Conservation (phyloP, 441 rosid genomes). For the Populus hybrid region DNA sequence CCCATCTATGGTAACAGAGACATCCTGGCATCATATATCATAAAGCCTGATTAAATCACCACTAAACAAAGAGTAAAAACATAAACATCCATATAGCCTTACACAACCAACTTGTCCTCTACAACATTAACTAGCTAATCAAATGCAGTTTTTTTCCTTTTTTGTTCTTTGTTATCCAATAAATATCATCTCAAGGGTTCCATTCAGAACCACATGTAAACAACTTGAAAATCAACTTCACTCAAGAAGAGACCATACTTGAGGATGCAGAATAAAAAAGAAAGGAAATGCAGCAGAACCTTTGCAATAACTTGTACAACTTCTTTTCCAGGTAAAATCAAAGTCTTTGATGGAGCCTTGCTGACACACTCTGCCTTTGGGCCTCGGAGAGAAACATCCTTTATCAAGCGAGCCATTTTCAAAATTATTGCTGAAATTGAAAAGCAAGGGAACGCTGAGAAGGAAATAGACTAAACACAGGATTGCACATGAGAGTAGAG, state of each 20-base stretch:
- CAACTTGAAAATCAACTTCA: not conserved
- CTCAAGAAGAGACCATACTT: constrained; percentile 8
- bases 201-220: not conserved
- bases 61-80: not conserved
- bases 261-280: not conserved
- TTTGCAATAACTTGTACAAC: constrained; percentile 91
- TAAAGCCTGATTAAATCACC: constrained; percentile 13
- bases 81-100: not conserved
- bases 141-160: not conserved
- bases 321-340: constrained; percentile 76
- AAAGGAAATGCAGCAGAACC: constrained; percentile 40
- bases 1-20: constrained; percentile 64
- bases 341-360: constrained; percentile 68
- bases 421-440: constrained; percentile 68
- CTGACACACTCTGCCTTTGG: constrained; percentile 59
- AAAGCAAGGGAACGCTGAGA: constrained; percentile 17
- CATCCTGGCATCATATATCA: constrained; percentile 52
- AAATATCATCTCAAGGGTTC: not conserved
- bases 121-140: not conserved
- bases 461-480: constrained; percentile 9
- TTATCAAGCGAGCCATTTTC: constrained; percentile 82
- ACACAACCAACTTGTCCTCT: not conserved
- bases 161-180: not conserved
- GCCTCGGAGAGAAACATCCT: constrained; percentile 58
- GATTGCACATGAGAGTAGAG: not conserved